Percentiles rank a stretch among this genome's conserved stretches.
These are phyloP conservation scores for Geotrichum armillariae DNA, from an alignment of 1,139 yeast species.

Conservation along the genomic window DNA sequence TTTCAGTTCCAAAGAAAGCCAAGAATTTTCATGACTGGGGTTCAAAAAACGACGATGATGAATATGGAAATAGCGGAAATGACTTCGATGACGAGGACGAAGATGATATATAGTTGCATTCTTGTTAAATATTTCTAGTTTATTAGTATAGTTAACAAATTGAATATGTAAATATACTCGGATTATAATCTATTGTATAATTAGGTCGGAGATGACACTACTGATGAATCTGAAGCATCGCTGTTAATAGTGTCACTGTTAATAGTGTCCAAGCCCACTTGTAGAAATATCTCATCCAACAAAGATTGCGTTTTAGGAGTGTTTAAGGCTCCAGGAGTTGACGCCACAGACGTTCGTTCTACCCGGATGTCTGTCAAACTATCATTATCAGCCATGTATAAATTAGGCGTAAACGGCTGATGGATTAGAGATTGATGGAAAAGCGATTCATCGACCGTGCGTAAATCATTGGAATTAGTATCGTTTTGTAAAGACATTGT, in stretches of 20 bases:
- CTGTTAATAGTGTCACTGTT: too few species aligned
- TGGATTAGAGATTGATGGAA: slow-evolving; percentile 18
- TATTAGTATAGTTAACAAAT: not conserved
- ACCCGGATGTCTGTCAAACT: not conserved
- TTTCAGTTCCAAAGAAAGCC: not conserved
- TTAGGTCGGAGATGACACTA: not conserved
- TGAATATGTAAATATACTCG: not conserved
- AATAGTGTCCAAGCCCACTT: slow-evolving; percentile 9
- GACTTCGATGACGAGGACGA: not conserved
- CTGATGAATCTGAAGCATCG: not conserved
- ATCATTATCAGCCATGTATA: not conserved
- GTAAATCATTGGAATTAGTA: slow-evolving; percentile 1
- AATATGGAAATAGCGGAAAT: not conserved
- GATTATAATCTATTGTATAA: not conserved
- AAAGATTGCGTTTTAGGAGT: slow-evolving; percentile 9
- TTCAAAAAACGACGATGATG: not conserved
- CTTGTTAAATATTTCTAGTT: not conserved
- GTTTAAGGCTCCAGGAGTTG: not conserved
- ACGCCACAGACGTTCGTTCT: not conserved
- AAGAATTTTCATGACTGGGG: slow-evolving; percentile 3
- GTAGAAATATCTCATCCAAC: slow-evolving; percentile 12
- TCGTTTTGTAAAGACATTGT: not conserved
- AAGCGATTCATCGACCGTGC: slow-evolving; percentile 6
- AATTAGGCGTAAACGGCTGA: slow-evolving; percentile 15
- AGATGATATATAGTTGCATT: not conserved